Evolutionary conservation across 2,329 filamentous ascomycete species (phyloP).

Genomic region (Chaetomiaceae sp.): DNA sequence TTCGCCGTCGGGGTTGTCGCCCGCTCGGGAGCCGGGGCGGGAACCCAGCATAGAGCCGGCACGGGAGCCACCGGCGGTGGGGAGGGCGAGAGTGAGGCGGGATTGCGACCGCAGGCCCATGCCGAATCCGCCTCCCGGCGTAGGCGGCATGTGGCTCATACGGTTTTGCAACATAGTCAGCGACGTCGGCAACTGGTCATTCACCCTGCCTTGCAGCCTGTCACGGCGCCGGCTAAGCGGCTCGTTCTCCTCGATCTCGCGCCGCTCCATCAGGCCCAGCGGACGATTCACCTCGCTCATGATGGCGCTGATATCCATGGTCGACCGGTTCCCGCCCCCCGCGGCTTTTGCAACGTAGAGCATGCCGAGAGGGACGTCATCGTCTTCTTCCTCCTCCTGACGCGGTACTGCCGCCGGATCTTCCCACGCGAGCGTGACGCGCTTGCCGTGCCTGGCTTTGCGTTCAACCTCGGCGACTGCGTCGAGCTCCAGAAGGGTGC

Average conservation of each 20-base stretch:
- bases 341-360: conserved; percentile 62
- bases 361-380: conserved; percentile 83
- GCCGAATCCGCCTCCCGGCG: conserved; percentile 24
- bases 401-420: conserved; percentile 49
- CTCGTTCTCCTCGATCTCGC: conserved; percentile 88
- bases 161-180: conserved; percentile 35
- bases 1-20: background rate
- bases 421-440: conserved; percentile 89
- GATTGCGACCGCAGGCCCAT: conserved; percentile 28
- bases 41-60: conserved; percentile 27
- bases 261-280: conserved; percentile 71
- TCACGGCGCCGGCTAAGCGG: conserved; percentile 74
- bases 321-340: conserved; percentile 35
- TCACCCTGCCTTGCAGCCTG: conserved; percentile 60
- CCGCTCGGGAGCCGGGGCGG: conserved; percentile 21
- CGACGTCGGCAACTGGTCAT: conserved; percentile 32
- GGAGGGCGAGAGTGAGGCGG: conserved; percentile 22
- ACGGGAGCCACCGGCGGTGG: conserved; percentile 7
- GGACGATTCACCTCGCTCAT: conserved; percentile 58
- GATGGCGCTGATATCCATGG: conserved; percentile 40
- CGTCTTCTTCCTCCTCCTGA: conserved; percentile 64
- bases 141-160: conserved; percentile 42
- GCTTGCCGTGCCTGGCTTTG: conserved; percentile 66
- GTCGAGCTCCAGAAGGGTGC: conserved; percentile 85
- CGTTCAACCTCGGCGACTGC: conserved; percentile 82